Evolutionary conservation across 2,329 filamentous ascomycete genomes (phyloP), one percentile per base, ranked within the genome.

Genomic region (Fusarium palustre): DNA sequence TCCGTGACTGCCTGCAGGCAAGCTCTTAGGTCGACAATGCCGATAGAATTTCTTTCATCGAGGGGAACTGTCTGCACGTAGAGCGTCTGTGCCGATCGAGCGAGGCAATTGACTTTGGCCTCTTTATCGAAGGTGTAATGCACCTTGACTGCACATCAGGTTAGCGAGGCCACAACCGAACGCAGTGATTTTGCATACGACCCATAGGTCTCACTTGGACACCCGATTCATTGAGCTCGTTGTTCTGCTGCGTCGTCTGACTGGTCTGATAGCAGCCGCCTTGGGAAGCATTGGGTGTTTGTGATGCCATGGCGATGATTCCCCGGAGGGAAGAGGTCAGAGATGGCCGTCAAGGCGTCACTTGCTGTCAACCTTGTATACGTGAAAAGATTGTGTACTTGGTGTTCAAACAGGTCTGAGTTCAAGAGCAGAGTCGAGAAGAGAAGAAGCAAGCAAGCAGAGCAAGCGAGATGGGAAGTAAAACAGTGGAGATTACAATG

Each of bases 121-220:
- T 95, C 91, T 76, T 91, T 90, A 79, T 98, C 94, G 81, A 98
- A 97, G 33, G 94, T 97, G 81, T 98, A 99, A 65, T 97, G 90
- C 50, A 98, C 92, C 85, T 98, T 98, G 80, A 98, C 94, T 97
- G 79, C 42, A 71, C 38, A 42, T 50, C 41, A 42, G 24, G 72
- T 74, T 68, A 74, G 74, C 59, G 24, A 70, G 47, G 15, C 20
- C 55, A 66, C 43, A 9, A 49, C 38, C 25, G 34, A 46, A 38
- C 52, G 59, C 47, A 62, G 42, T 52, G 52, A 55, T 55, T 69
- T 46, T 59, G 50, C 89, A 78, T 88, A 92, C 90, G 85, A 81
- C 89, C 89, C 88, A 92, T 91, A 42, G 84, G 82, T 75, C 86
- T 88, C 78, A 87, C 77, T 76, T 88, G 86, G 61, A 90, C 80